A percentile compares a stretch with the other conserved stretches of the same genome.
These are phyloP conservation scores for Diutina catenulata DNA, from an alignment of 1,139 yeast genomes.

Conservation along the genomic window DNA sequence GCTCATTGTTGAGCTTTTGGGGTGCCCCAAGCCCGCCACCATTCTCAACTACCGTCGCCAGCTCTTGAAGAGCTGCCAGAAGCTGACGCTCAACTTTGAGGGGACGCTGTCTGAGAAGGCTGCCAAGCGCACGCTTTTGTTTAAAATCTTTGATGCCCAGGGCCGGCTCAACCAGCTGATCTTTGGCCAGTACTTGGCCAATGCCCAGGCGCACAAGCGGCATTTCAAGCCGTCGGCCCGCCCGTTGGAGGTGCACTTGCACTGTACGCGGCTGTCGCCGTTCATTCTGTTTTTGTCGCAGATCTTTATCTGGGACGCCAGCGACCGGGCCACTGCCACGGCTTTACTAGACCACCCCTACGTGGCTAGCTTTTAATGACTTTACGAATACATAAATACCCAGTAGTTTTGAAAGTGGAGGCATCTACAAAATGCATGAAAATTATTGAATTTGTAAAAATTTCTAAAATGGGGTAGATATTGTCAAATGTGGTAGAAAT, in stretches of 20 bases:
- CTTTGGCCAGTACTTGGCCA: conserved; percentile 3
- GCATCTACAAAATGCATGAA: too few species aligned
- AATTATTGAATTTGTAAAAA: too few species aligned
- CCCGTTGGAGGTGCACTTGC: not conserved
- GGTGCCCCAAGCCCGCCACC: conserved; percentile 14
- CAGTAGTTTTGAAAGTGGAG: too few species aligned
- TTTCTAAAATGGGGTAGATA: too few species aligned
- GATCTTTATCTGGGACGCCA: not conserved
- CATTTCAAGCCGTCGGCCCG: not conserved
- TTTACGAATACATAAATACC: too few species aligned
- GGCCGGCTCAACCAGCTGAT: not conserved
- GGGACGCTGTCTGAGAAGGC: not conserved
- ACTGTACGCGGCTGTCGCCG: not conserved
- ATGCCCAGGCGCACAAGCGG: not conserved
- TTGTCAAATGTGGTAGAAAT: too few species aligned
- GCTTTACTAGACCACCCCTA: not conserved
- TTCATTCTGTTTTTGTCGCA: not conserved
- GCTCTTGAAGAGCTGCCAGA: not conserved
- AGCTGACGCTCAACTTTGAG: conserved; percentile 1
- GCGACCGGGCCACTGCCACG: not conserved
- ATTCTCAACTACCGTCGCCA: conserved; percentile 2
- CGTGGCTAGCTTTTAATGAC: too few species aligned
- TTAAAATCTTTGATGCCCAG: conserved; percentile 2
- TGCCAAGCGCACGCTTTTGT: not conserved
- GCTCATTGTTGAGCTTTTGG: conserved; percentile 46